These are phyloP conservation scores for Calonectria leucothoes DNA, from an alignment of 2,329 filamentous ascomycete genomes.

Conservation along the genomic window DNA sequence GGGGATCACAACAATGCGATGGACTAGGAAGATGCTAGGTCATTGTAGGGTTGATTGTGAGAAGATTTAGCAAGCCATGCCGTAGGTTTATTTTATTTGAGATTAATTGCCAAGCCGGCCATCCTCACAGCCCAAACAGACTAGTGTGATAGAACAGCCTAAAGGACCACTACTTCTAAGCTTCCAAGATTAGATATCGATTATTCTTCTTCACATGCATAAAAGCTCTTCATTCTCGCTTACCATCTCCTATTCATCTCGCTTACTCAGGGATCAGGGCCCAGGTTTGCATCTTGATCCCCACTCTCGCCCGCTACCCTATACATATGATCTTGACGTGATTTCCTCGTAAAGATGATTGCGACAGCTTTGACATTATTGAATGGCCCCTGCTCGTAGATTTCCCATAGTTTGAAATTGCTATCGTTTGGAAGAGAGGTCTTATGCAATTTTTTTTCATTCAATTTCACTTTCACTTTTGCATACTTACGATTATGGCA, in stretches of 20 bases:
- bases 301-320: too few species aligned
- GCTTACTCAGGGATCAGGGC: background rate
- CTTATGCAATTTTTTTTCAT: too few species aligned
- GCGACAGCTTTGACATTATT: background rate
- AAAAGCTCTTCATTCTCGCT: background rate
- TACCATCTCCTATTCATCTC: background rate
- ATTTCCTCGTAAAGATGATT: background rate
- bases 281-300: too few species aligned
- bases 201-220: background rate
- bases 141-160: too few species aligned
- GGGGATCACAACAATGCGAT: background rate
- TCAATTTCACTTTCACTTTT: too few species aligned
- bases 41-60: background rate
- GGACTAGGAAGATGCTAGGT: background rate
- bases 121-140: too few species aligned
- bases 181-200: background rate
- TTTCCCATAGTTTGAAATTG: background rate
- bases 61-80: background rate
- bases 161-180: too few species aligned
- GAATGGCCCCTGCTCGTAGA: too few species aligned
- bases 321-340: background rate
- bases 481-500: too few species aligned
- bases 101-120: too few species aligned
- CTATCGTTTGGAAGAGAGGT: too few species aligned
- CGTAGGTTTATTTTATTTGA: too few species aligned